These are phyloP conservation scores for Huiozyma sinensis DNA, from an alignment of 805 yeast genomes.

Conservation along the genomic window DNA sequence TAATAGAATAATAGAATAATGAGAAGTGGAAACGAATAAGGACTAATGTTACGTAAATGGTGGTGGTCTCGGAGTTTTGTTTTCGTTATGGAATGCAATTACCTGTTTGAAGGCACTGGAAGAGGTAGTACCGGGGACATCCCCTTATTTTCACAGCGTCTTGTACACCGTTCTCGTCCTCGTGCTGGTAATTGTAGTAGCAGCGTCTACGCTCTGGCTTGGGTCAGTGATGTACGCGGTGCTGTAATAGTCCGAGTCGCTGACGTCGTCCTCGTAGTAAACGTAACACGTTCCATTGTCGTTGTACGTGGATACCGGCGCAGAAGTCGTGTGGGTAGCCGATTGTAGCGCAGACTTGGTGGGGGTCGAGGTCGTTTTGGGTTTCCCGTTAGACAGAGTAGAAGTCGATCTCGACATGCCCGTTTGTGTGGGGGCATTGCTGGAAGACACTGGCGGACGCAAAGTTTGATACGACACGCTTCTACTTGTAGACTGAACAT, in stretches of 20 bases:
- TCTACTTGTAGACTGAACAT: neutral
- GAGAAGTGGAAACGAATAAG: too few relatives aligned
- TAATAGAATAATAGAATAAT: too few relatives aligned
- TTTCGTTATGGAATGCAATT: too few relatives aligned
- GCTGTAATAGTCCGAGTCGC: conserved; percentile 22
- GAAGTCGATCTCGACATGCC: neutral
- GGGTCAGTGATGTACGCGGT: conserved; percentile 22
- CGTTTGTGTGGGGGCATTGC: neutral
- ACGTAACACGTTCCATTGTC: conserved; percentile 19
- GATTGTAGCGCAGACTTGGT: conserved; percentile 4
- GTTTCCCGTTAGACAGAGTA: neutral
- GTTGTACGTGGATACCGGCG: conserved; percentile 5
- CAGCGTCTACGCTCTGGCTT: conserved; percentile 25
- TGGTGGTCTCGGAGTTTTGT: too few relatives aligned
- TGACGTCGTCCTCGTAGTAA: conserved; percentile 13
- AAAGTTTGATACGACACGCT: too few relatives aligned
- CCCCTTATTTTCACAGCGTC: conserved; percentile 8
- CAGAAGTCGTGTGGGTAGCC: conserved; percentile 4
- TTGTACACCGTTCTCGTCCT: conserved; percentile 12
- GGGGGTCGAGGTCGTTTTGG: conserved; percentile 5
- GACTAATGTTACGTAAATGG: too few relatives aligned
- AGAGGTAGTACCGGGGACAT: too few relatives aligned
- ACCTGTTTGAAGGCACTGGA: too few relatives aligned
- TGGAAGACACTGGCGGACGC: neutral
- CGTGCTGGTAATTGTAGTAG: conserved; percentile 27